phyloP scores from a whole-genome alignment of 805 yeast genomes.

The Starmerella ratchasimensis region DNA sequence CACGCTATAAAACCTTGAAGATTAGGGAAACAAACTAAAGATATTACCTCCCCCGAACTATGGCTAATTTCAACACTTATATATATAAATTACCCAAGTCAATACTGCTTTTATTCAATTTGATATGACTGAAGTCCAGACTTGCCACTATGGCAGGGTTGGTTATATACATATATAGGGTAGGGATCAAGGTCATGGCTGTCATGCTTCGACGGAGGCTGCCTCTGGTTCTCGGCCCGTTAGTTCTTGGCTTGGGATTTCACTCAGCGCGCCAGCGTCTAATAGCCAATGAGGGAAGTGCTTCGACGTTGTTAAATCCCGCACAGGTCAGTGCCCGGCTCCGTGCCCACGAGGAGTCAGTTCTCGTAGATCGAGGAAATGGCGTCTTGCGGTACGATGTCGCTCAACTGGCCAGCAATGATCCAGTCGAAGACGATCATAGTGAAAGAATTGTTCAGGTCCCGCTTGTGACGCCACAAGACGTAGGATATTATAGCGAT shows the following conservation, averaged over 20 bases:
- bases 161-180: no score
- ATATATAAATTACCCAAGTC: no score
- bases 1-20: no score
- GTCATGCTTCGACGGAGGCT: slow-evolving; percentile 33
- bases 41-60: no score
- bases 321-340: slow-evolving; percentile 58
- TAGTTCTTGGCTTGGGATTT: slow-evolving; percentile 13
- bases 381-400: slow-evolving; percentile 84
- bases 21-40: no score
- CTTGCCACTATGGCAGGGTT: no score
- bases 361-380: slow-evolving; percentile 63
- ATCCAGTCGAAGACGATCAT: slow-evolving; percentile 89
- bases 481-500: slow-evolving; percentile 39
- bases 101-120: no score
- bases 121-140: no score
- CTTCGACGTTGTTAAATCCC: slow-evolving; percentile 19
- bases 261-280: slow-evolving; percentile 12
- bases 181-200: slow-evolving; percentile 4
- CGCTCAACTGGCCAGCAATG: slow-evolving; percentile 78
- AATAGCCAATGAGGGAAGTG: slow-evolving; percentile 7
- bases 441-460: slow-evolving; percentile 65
- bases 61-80: no score
- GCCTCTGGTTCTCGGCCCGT: slow-evolving; percentile 15
- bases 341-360: slow-evolving; percentile 67
- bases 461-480: slow-evolving; percentile 32